Percentiles rank a stretch among this genome's conserved stretches.
phyloP scores from a whole-genome alignment of 2,329 filamentous ascomycete genomes.

The Calonectria pauciramosa region DNA sequence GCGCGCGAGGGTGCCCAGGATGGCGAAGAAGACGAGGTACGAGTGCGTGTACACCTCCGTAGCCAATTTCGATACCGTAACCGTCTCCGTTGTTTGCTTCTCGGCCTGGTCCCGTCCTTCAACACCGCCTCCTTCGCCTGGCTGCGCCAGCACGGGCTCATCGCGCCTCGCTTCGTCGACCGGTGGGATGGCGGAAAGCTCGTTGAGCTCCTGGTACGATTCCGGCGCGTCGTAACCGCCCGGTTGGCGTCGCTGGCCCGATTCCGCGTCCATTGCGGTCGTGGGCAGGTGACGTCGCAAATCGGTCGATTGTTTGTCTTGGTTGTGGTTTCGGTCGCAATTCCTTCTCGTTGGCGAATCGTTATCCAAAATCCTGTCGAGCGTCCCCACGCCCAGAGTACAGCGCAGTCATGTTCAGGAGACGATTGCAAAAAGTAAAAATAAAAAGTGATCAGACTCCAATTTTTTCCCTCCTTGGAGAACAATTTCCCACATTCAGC shows the following conservation, averaged over 20 bases:
- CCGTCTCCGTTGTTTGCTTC: slow-evolving; percentile 16
- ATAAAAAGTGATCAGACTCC: neutral
- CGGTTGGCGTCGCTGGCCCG: neutral
- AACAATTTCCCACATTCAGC: neutral
- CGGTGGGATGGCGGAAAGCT: slow-evolving; percentile 9
- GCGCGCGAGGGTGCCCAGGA: slow-evolving; percentile 86
- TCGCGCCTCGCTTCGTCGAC: neutral
- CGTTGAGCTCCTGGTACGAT: slow-evolving; percentile 18
- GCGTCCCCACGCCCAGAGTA: neutral
- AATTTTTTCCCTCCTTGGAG: slow-evolving; percentile 4
- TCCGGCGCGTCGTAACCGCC: slow-evolving; percentile 3
- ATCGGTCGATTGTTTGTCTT: neutral
- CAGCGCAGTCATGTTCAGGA: neutral
- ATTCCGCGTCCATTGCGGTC: neutral
- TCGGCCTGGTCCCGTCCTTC: slow-evolving; percentile 27
- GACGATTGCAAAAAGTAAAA: neutral
- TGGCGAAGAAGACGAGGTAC: slow-evolving; percentile 87
- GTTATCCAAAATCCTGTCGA: slow-evolving; percentile 6
- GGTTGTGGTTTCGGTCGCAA: neutral
- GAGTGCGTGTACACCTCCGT: slow-evolving; percentile 80
- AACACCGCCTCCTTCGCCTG: neutral
- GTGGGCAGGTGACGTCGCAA: neutral
- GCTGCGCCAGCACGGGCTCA: neutral
- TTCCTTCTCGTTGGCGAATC: neutral
- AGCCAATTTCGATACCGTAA: slow-evolving; percentile 60